Evolutionary conservation across 2,329 filamentous ascomycete genomes (phyloP), one percentile per base, ranked within the genome.

Genomic region (Alternaria triticina): DNA sequence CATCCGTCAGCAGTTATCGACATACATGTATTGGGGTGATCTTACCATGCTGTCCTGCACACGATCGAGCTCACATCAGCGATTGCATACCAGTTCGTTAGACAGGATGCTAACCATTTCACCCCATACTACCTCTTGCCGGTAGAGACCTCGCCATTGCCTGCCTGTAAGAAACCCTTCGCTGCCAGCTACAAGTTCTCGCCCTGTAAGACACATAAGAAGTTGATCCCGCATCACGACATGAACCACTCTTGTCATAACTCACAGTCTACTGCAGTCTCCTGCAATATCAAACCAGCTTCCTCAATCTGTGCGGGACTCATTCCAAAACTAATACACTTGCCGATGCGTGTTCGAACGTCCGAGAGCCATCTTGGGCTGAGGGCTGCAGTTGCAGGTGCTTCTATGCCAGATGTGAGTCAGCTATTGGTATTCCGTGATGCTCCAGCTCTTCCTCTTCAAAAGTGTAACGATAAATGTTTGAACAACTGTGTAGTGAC

Each of bases 41-140:
- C 83, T 80, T 74, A 88, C 86, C 86, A 88, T 88, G 69, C 79
- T 82, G 68, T 88, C 85, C 82, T 84, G 51, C 59, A 59, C 9
- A 22, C 57, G 58, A 12, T 54, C 64, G 64, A 57, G 25, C 58
- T 71, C 69, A 61, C 47, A 65, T 79, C 74, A 79, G 75, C 70
- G 63, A 27, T 57, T 45, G 43, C 61, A 27, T 59, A 59, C 13
- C 13, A 46, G 22, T 20, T 13, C 30, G 8, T 33, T 13, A 11
- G 22, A 8, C n/a, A n/a, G 15, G 25, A 61, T 22, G 27, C 46
- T 51, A 81, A 93, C 92, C 91, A 94, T 93, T 78, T 97, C 93
- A 28, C 93, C 94, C 93, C 92, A 96, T 0, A 88, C 89, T 23
- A 96, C 90, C 67, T 86, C 84, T 63, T 92, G 89, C 57, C 85